Percentiles rank a stretch among this genome's conserved stretches.
These are phyloP conservation scores for Coemansia javaensis DNA, from an alignment of 192 early-diverging fungal genomes.

Conservation along the genomic window DNA sequence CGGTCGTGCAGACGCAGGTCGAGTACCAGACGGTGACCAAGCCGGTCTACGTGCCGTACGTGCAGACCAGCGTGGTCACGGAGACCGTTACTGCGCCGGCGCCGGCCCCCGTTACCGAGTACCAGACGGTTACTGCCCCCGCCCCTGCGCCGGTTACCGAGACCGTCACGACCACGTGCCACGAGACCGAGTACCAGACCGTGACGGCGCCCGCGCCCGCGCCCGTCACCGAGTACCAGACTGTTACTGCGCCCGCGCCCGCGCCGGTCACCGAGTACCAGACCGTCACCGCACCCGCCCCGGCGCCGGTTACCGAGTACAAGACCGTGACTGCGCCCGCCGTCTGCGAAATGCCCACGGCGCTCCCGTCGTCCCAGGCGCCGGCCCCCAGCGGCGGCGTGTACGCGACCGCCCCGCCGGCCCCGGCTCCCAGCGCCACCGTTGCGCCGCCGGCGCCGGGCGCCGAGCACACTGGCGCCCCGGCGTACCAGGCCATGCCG, in stretches of 20 bases:
- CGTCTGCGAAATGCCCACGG: too few species aligned
- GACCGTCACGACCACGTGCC: slow-evolving; percentile 10
- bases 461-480: too few species aligned
- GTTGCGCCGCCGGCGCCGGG: too few species aligned
- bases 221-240: slow-evolving; percentile 17
- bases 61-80: slow-evolving; percentile 41
- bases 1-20: slow-evolving; percentile 31
- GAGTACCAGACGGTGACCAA: slow-evolving; percentile 39
- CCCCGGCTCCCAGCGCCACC: background rate
- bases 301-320: slow-evolving; percentile 24
- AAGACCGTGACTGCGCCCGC: slow-evolving; percentile 12
- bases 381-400: too few species aligned
- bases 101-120: slow-evolving; percentile 16
- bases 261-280: slow-evolving; percentile 10
- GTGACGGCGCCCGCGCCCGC: slow-evolving; percentile 18
- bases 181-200: slow-evolving; percentile 7
- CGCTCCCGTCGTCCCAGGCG: background rate
- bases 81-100: slow-evolving; percentile 20
- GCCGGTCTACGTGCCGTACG: slow-evolving; percentile 47
- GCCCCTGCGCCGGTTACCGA: slow-evolving; percentile 14
- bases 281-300: slow-evolving; percentile 23
- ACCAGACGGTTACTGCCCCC: slow-evolving; percentile 16
- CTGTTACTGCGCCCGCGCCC: slow-evolving; percentile 13
- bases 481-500: too few species aligned
- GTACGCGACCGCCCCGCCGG: too few species aligned